Conservation (phyloP, 352 stramenopile species). For the Globisporangium orthogonon region DNA sequence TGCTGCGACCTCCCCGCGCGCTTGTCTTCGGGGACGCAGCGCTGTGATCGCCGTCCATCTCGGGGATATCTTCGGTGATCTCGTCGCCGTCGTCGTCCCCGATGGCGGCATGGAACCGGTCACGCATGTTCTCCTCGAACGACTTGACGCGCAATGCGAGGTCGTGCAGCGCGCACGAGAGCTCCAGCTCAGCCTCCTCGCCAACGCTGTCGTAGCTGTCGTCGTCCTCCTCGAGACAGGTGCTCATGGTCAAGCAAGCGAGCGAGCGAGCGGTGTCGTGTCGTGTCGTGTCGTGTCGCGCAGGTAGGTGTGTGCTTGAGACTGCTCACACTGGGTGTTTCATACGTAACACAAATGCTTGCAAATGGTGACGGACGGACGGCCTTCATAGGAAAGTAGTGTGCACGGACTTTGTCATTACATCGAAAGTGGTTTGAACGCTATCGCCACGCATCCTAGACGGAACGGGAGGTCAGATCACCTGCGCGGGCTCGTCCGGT, state of each 20-base stretch:
- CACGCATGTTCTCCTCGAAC: constrained; percentile 71
- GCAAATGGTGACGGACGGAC: too few species aligned
- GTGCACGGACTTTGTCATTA: not conserved
- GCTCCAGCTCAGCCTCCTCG: constrained; percentile 68
- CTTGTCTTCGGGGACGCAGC: constrained; percentile 24
- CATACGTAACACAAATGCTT: too few species aligned
- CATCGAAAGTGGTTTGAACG: not conserved
- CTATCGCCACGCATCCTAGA: not conserved
- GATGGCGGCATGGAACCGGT: constrained; percentile 25
- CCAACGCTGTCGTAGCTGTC: constrained; percentile 57
- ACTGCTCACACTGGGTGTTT: too few species aligned
- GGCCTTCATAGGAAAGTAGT: too few species aligned
- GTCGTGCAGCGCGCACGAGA: constrained; percentile 71
- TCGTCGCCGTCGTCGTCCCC: constrained; percentile 33
- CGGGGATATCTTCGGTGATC: constrained; percentile 60
- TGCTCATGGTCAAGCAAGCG: constrained; percentile 2
- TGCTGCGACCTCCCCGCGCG: not conserved
- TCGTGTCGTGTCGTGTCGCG: too few species aligned
- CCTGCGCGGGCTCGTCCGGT: constrained; percentile 7
- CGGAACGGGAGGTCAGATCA: constrained; percentile 5
- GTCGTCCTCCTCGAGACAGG: constrained; percentile 24
- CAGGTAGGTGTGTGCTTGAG: too few species aligned
- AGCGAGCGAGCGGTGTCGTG: too few species aligned
- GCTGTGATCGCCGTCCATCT: constrained; percentile 26
- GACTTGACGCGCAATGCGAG: constrained; percentile 53